Conservation (phyloP, 352 stramenopile species). For the Globisporangium orthogonon region DNA sequence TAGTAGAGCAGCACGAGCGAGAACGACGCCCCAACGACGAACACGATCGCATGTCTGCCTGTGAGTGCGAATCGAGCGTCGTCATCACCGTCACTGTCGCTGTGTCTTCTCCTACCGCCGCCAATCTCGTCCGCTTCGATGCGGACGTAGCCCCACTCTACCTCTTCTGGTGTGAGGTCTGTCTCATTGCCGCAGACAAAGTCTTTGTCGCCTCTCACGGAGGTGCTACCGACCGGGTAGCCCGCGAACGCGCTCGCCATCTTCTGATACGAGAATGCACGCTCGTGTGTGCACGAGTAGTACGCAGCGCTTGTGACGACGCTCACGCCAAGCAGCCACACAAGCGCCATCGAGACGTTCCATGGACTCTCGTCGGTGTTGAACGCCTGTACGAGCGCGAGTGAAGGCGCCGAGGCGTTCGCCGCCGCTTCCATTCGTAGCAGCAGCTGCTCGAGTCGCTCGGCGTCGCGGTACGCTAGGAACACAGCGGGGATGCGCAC, state of each 20-base stretch:
- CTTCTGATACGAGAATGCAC: slow-evolving; percentile 43
- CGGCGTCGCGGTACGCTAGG: slow-evolving; percentile 29
- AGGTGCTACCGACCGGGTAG: not conserved
- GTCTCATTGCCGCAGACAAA: not conserved
- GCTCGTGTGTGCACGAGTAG: slow-evolving; percentile 42
- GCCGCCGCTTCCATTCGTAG: not conserved
- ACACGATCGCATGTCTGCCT: slow-evolving; percentile 41
- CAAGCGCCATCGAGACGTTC: slow-evolving; percentile 61
- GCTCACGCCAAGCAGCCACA: slow-evolving; percentile 47
- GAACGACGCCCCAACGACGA: slow-evolving; percentile 45
- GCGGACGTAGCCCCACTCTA: slow-evolving; percentile 15
- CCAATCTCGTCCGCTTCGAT: slow-evolving; percentile 21
- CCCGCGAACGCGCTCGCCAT: slow-evolving; percentile 19
- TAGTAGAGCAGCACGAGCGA: slow-evolving; percentile 67
- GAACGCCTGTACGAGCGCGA: slow-evolving; percentile 23
- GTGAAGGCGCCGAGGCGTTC: not conserved
- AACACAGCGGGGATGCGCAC: slow-evolving; percentile 34
- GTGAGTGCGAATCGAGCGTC: slow-evolving; percentile 37
- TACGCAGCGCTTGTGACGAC: slow-evolving; percentile 42
- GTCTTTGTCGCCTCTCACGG: not conserved
- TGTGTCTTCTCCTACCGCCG: not conserved
- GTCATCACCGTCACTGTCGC: not conserved
- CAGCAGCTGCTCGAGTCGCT: slow-evolving; percentile 20
- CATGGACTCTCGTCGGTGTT: slow-evolving; percentile 42
- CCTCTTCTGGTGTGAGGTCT: not conserved